Evolutionary conservation across 495 filamentous ascomycete species (phyloP), one percentile per base, ranked within the genome.

Genomic region (Penicillium bialowiezense): DNA sequence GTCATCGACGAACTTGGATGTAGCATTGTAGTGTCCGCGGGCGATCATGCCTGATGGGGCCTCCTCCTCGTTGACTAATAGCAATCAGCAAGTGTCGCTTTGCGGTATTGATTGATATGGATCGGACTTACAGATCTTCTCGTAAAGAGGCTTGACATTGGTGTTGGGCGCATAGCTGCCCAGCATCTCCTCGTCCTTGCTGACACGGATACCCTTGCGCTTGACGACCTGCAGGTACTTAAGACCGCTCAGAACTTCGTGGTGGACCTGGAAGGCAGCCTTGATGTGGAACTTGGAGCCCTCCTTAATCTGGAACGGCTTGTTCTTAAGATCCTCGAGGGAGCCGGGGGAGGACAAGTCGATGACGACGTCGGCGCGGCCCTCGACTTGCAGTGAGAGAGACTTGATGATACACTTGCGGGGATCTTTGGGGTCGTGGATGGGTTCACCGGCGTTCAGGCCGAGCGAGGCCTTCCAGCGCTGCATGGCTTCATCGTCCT

Each of bases 401-500:
- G 90, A 86, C 47, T 88, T 80, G 72, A 98, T 97, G 69, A 97
- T 91, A 72, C 83, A 91, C 58, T 84, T 86, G 50, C 89, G 81
- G 14, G 85, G 82, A 60, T 95, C 90, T 58, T 75, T 86, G 58
- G 88, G 84, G 68, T 93, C 67, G 40, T 71, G 77, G 39, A 80
- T 75, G 26, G 86, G 83, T 3, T 84, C 69, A 56, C 89, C 84
- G 34, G 75, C 63, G 53, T 76, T 78, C 39, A 97, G 80, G 52
- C 95, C 93, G 28, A 98, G 83, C 3, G 93, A 97, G 59, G 89
- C 83, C 76, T 98, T 98, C 89, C 93, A 98, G 54, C 91, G 88
- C 68, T 91, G 86, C 62, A 98, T 84, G 51, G 92, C 90, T 67
- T 97, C 91, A 70, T 98, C 93, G 55, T 87, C 75, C 53, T 77